Percentiles rank a stretch among this genome's conserved stretches.
Conservation (phyloP, 208 protist genomes). For the Trypanosoma platydactyli region DNA sequence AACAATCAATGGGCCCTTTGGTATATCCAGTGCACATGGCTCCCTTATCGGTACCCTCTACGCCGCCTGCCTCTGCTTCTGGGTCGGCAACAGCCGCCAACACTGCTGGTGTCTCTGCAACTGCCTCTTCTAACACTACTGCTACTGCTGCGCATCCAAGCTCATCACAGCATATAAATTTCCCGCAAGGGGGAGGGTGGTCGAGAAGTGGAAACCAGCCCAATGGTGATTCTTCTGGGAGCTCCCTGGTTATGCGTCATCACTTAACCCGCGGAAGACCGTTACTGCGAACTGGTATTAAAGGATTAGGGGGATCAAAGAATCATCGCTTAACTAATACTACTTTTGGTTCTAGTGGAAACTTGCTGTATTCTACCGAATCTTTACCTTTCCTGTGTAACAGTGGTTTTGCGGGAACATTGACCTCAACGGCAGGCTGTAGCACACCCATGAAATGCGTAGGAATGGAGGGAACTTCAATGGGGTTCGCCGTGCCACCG, state of each 20-base stretch:
- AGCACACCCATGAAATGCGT: background rate
- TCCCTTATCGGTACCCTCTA: background rate
- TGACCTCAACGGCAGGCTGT: background rate
- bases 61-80: background rate
- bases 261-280: slow-evolving; percentile 14
- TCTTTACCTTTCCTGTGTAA: slow-evolving; percentile 5
- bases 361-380: background rate
- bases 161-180: background rate
- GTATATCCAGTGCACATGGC: background rate
- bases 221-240: slow-evolving; percentile 10
- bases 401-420: background rate
- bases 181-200: background rate
- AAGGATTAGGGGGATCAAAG: background rate
- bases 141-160: background rate
- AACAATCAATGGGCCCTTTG: slow-evolving; percentile 20
- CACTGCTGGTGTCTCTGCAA: background rate
- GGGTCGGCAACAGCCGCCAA: too few species aligned
- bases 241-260: background rate
- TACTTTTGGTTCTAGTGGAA: background rate
- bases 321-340: background rate
- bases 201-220: background rate
- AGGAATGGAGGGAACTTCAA: slow-evolving; percentile 2
- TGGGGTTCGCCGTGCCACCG: background rate
- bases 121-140: background rate
- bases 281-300: slow-evolving; percentile 7